phyloP scores from a whole-genome alignment of 163 green algal genomes.

The Scenedesmus sp. region DNA sequence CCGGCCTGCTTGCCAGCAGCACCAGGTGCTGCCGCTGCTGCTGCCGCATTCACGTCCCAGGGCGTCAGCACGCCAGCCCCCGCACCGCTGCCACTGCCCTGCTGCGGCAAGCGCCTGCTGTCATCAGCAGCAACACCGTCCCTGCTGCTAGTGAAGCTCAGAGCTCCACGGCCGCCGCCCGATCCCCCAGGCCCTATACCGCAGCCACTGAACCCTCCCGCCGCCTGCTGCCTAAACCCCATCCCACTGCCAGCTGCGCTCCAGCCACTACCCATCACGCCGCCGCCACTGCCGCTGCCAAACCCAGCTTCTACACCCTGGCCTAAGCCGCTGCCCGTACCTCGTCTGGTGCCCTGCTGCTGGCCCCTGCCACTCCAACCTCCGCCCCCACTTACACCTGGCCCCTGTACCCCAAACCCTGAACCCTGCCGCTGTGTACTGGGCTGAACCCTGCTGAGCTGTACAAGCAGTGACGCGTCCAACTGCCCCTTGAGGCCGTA shows the following conservation, averaged over 20 bases:
- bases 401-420: background rate
- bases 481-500: slow-evolving; percentile 92
- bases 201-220: slow-evolving; percentile 25
- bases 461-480: slow-evolving; percentile 77
- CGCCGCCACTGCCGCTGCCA: background rate
- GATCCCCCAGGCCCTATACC: background rate
- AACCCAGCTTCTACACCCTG: slow-evolving; percentile 28
- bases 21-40: background rate
- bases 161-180: background rate
- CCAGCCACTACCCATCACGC: slow-evolving; percentile 25
- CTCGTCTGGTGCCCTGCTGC: slow-evolving; percentile 24
- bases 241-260: slow-evolving; percentile 24
- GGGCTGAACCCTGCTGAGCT: slow-evolving; percentile 20
- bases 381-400: background rate
- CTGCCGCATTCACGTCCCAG: slow-evolving; percentile 36
- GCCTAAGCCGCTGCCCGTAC: background rate
- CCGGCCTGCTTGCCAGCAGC: background rate
- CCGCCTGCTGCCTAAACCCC: background rate
- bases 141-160: background rate
- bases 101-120: no score
- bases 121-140: no score
- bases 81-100: slow-evolving; percentile 12
- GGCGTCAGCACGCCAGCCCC: background rate
- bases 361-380: background rate
- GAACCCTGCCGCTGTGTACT: background rate